Evolutionary conservation across 768 basidiomycete genomes (phyloP).

Genomic region (Naganishia antarctica): DNA sequence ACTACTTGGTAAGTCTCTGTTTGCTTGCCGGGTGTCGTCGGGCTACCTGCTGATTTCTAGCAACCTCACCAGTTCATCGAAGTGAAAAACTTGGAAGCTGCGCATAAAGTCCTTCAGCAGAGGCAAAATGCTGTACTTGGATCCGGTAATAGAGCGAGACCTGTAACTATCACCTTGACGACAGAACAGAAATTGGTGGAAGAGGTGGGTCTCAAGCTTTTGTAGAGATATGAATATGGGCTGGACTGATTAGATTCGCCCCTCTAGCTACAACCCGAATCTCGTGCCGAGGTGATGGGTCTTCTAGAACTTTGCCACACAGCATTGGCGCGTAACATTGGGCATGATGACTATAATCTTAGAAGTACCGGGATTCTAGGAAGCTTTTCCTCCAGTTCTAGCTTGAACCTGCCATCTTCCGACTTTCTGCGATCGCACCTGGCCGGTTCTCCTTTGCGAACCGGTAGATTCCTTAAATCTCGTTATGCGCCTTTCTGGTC

Average conservation of each 20-base stretch:
- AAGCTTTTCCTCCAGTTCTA: not conserved
- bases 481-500: constrained; percentile 41
- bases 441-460: constrained; percentile 26
- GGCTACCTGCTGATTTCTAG: not conserved
- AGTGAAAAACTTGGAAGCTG: constrained; percentile 33
- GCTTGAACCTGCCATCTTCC: not conserved
- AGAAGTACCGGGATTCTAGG: not conserved
- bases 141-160: constrained; percentile 32
- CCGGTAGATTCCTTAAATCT: constrained; percentile 38
- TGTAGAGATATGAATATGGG: not conserved
- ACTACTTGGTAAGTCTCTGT: constrained; percentile 35
- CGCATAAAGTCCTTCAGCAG: constrained; percentile 32
- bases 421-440: constrained; percentile 9
- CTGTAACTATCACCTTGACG: constrained; percentile 38
- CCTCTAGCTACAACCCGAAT: constrained; percentile 38
- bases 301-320: constrained; percentile 38
- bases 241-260: constrained; percentile 5
- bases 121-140: constrained; percentile 39
- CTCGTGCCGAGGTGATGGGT: constrained; percentile 32
- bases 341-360: constrained; percentile 18
- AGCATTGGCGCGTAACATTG: constrained; percentile 27
- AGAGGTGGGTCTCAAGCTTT: constrained; percentile 28
- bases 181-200: constrained; percentile 33
- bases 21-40: not conserved
- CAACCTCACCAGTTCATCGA: constrained; percentile 39